Base-by-base conservation (phyloP, 2,329 filamentous ascomycete species). In the Penicillium sp. region DNA sequence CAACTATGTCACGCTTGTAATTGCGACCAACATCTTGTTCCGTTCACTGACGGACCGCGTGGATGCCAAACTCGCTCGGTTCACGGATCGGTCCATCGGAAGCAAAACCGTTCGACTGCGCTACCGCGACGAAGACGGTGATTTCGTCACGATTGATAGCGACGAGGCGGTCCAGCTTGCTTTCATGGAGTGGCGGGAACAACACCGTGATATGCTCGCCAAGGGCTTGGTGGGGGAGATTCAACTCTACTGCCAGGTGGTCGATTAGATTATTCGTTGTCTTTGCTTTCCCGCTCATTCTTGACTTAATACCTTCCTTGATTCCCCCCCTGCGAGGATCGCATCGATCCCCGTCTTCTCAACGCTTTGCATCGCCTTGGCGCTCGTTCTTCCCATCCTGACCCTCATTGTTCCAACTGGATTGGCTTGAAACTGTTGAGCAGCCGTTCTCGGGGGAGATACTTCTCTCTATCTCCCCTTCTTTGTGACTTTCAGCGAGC, bases 141-240 rank as follows among this genome's bases (percentile, higher is more conserved):
- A 97, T 63, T 91, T 85, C 64, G 87, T 98, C 53, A 90, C 85
- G 45, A 96, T 98, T 48, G 86, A 93, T 66, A 91, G 86, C 53
- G 93, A 98, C 62, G 93, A 98, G 62, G 93, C 96, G 59, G 93
- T 98, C 38, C 88, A 94, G 62, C 89, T 93, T 60, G 93, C 93
- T 4, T 95, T 98, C 64, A 84, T 90, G 67, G 90, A 94, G 60
- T 96, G 90, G 90, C 82, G 87, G 31, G 89, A 95, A 64, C 84
- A 83, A 58, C 78, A 83, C 61, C 75, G 77, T 53, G 77, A 80
- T 31, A 73, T 78, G 60, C 76, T 81, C 39, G 77, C 66, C 45
- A 77, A 79, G 45, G 84, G 84, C 38, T 83, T 85, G 57, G 83
- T 94, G 38, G 89, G 88, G 57, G 89, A 95, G 75, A 94, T 95